phyloP scores from a whole-genome alignment of 2,329 filamentous ascomycete genomes.

The Colletotrichum sp. region DNA sequence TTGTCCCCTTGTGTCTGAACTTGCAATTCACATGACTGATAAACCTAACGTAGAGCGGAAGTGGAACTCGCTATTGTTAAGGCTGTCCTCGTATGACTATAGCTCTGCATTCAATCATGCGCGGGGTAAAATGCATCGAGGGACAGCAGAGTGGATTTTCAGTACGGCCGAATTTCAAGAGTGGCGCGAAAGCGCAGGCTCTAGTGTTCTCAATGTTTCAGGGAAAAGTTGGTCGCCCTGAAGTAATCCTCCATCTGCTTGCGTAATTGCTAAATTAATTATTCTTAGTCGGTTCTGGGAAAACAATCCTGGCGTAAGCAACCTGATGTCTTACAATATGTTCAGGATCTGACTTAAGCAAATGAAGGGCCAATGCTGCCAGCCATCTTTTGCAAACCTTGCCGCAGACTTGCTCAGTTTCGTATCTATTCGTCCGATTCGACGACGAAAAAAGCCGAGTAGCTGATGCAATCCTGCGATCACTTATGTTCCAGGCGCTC shows the following conservation, averaged over 20 bases:
- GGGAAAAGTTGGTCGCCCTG: not conserved
- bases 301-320: not conserved
- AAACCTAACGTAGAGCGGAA: not conserved
- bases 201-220: fast-evolving
- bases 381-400: fast-evolving
- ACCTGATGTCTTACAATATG: too few species aligned
- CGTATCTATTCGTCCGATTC: not conserved
- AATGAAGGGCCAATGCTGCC: not conserved
- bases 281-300: not conserved
- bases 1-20: too few species aligned
- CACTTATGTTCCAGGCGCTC: not conserved
- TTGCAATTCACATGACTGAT: too few species aligned
- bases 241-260: too few species aligned
- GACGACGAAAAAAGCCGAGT: fast-evolving
- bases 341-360: too few species aligned
- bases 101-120: fast-evolving
- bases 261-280: too few species aligned
- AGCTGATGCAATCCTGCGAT: fast-evolving
- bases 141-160: not conserved
- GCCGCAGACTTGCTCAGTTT: fast-evolving
- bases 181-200: fast-evolving
- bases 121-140: fast-evolving
- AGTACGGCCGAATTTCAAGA: fast-evolving
- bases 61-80: not conserved
- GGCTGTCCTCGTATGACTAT: fast-evolving